Conservation (phyloP, 371 early-diverging fungal species). For the Coemansia sp. region DNA sequence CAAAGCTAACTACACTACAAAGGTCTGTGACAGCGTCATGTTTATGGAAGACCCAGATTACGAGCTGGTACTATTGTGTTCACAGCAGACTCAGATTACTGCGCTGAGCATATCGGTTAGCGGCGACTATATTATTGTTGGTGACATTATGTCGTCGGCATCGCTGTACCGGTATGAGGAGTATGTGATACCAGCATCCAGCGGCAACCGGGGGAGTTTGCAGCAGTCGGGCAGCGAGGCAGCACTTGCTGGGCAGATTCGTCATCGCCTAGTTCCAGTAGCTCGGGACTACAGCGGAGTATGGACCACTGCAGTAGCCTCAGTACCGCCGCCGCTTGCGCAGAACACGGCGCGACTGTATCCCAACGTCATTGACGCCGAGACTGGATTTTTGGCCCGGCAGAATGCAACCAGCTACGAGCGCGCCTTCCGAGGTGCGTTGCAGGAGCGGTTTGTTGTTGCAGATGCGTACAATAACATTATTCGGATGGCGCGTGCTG, state of each 20-base stretch:
- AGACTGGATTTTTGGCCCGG: slow-evolving; percentile 5
- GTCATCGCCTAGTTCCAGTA: slow-evolving; percentile 28
- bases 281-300: slow-evolving; percentile 35
- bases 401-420: not conserved
- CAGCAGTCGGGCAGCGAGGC: not conserved
- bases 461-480: slow-evolving; percentile 38
- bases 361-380: slow-evolving; percentile 5
- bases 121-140: slow-evolving; percentile 75
- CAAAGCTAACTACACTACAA: not conserved
- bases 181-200: not conserved
- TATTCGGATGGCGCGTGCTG: slow-evolving; percentile 7
- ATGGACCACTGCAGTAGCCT: slow-evolving; percentile 41
- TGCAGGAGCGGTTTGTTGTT: slow-evolving; percentile 24
- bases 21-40: slow-evolving; percentile 18
- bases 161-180: slow-evolving; percentile 57
- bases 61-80: slow-evolving; percentile 53
- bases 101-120: slow-evolving; percentile 59
- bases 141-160: slow-evolving; percentile 85
- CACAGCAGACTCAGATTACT: slow-evolving; percentile 59
- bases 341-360: slow-evolving; percentile 3
- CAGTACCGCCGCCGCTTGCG: slow-evolving; percentile 29
- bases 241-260: not conserved
- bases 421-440: slow-evolving; percentile 8
- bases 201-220: not conserved
- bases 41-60: slow-evolving; percentile 59